Base-by-base conservation (phyloP, 1,284 basidiomycete genomes). In the Marasmius sp. region DNA sequence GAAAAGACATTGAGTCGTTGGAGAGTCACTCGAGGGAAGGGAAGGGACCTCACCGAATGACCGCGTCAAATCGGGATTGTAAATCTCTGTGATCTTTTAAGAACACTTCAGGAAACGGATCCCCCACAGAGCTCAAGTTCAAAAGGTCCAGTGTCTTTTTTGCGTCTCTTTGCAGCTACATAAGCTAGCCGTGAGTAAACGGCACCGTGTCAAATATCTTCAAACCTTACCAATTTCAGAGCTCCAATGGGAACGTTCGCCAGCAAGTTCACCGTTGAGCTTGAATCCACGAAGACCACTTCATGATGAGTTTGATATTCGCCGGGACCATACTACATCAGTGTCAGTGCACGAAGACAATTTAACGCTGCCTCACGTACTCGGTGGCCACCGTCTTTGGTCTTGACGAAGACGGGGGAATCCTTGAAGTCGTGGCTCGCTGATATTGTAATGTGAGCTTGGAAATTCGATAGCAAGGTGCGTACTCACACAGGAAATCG, bases 221-320 rank as follows among this genome's bases (percentile, higher is more conserved):
- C 11, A n/a, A 18, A 56, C 10, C 80, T 72, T 72, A 93, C 88
- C 73, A 92, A 75, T 54, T 89, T 85, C 3, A 94, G 76, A 3
- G 90, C 91, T 7, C 87, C 80, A 34, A 86, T 69, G 36, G 94
- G 91, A 55, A 95, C 84, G 11, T 84, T 88, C 0, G 87, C 85
- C n/a, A 98, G 75, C 14, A 97, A 70, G 71, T 99, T 99, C 58
- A 94, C 79, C 1, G 81, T 82, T 0, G 93, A 94, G 0, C 88
- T 85, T 0, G 91, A 86, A 69, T 97, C 95, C 0, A 97, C 89
- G 49, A 98, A 87, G 8, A 91, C 82, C 14, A 83, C 80, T 3
- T 78, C 77, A 62, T 85, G 75, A 43, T 77, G 72, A 36, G 75
- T 74, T 20, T 70, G 65, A 68, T 90, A 92, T 51, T 86, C 84